Conservation (phyloP, 768 basidiomycete genomes). For the Naganishia randhawae region DNA sequence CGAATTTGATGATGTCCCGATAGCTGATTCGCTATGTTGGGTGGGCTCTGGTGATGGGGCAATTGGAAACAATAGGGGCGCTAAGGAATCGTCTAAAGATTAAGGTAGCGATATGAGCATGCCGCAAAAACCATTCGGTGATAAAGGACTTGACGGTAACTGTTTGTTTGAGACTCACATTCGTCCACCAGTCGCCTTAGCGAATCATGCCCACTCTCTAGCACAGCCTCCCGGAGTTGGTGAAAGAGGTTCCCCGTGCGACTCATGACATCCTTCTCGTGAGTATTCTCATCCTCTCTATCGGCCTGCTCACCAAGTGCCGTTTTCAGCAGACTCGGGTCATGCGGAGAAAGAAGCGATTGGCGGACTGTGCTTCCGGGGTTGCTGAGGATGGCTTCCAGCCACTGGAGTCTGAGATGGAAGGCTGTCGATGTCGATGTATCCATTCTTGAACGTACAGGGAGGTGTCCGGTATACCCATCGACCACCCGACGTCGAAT, state of each 20-base stretch:
- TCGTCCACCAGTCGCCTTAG: constrained; percentile 10
- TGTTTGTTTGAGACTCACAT: neutral
- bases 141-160: too few relatives aligned
- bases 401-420: constrained; percentile 13
- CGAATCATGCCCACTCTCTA: constrained; percentile 6
- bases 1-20: neutral
- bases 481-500: too few relatives aligned
- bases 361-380: neutral
- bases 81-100: constrained; percentile 6
- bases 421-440: neutral
- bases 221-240: neutral
- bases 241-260: neutral
- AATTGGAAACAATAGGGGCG: neutral
- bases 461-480: too few relatives aligned
- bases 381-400: constrained; percentile 10
- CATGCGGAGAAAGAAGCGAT: neutral
- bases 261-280: neutral
- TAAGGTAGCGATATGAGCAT: neutral
- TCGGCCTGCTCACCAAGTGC: neutral
- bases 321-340: neutral
- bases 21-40: neutral
- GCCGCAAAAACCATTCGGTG: too few relatives aligned
- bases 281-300: neutral
- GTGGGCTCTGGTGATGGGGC: too few relatives aligned
- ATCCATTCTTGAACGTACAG: too few relatives aligned